Percentiles rank a stretch among this genome's conserved stretches.
phyloP scores from a whole-genome alignment of 176 grass and related monocot genomes.

The Triticum monococcum region DNA sequence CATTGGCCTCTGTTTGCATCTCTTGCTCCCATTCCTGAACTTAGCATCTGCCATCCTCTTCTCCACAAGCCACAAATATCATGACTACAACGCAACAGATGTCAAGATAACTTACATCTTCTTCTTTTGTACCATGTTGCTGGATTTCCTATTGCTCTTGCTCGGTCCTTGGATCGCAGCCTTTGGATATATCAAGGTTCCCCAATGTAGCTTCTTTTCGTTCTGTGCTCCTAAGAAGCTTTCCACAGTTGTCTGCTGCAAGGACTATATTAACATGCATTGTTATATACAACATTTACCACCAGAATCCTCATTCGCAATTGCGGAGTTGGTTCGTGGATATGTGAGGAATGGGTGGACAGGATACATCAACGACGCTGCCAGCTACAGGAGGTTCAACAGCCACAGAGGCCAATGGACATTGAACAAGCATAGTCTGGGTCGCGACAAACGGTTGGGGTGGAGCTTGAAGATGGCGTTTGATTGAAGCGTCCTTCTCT shows the following conservation, averaged over 20 bases:
- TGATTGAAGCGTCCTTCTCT: neutral
- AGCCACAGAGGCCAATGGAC: neutral
- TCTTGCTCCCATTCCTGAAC: neutral
- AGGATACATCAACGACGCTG: neutral
- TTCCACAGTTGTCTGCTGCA: neutral
- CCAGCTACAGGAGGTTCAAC: neutral
- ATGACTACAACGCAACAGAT: neutral
- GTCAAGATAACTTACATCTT: neutral
- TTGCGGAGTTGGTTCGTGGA: accelerated
- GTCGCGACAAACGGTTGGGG: neutral
- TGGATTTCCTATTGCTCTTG: neutral
- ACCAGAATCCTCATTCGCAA: neutral
- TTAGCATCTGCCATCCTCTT: neutral
- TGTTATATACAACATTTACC: neutral
- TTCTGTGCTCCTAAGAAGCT: neutral
- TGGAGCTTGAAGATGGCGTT: neutral
- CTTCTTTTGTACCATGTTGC: neutral
- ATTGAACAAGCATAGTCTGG: neutral
- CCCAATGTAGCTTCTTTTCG: neutral
- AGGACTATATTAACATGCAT: neutral
- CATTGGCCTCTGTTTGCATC: neutral
- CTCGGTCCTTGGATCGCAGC: accelerated
- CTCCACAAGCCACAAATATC: neutral
- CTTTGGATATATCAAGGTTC: neutral
- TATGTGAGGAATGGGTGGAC: neutral